These are phyloP conservation scores for Ogataea hybrid DNA, from an alignment of 1,139 yeast genomes.

Conservation along the genomic window DNA sequence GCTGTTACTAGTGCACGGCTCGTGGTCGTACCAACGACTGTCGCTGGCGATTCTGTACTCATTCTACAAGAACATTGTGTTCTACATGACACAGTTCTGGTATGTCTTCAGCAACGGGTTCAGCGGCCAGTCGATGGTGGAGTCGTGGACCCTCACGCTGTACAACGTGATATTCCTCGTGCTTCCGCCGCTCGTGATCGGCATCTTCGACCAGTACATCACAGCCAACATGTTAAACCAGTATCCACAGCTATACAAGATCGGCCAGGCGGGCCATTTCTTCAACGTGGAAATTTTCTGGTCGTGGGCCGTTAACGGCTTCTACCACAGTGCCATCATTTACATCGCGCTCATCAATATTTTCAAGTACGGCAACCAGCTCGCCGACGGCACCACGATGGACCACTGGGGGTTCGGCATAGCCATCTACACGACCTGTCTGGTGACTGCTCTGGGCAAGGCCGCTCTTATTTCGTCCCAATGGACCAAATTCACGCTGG, in stretches of 20 bases:
- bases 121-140: conserved; percentile 94
- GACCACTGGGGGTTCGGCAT: conserved; percentile 98
- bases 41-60: conserved; percentile 91
- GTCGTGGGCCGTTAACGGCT: conserved; percentile 97
- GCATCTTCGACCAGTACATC: conserved; percentile 95
- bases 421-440: conserved; percentile 82
- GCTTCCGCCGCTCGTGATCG: conserved; percentile 92
- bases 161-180: conserved; percentile 96
- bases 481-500: conserved; percentile 91
- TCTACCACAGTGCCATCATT: conserved; percentile 86
- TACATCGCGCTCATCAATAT: conserved; percentile 72
- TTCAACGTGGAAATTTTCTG: conserved; percentile 91
- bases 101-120: conserved; percentile 88
- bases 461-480: conserved; percentile 89
- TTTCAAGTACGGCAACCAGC: conserved; percentile 64
- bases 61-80: conserved; percentile 90
- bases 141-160: conserved; percentile 96
- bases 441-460: conserved; percentile 87
- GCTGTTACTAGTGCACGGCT: conserved; percentile 86
- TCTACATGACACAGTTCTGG: conserved; percentile 99
- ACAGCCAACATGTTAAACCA: conserved; percentile 85
- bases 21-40: conserved; percentile 96
- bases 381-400: conserved; percentile 67
- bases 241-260: conserved; percentile 87
- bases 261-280: conserved; percentile 86